phyloP scores from a whole-genome alignment of 1,139 yeast species.

The Diutina pseudorugosa region DNA sequence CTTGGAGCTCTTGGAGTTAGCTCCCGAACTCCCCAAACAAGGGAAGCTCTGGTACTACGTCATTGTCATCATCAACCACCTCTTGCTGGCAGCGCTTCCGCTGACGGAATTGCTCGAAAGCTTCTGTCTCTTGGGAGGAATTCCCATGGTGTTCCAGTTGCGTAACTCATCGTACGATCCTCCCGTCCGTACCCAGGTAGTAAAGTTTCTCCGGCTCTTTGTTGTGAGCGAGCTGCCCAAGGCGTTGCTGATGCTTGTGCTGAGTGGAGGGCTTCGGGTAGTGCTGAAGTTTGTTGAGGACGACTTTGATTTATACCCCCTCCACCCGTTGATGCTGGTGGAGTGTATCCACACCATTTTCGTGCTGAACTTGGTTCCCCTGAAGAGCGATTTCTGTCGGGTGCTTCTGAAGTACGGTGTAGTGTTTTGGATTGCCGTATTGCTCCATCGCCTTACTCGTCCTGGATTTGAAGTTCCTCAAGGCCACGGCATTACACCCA shows the following conservation, averaged over 20 bases:
- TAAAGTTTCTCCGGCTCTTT: constrained; percentile 28
- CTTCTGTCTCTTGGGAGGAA: constrained; percentile 46
- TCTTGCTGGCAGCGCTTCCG: constrained; percentile 20
- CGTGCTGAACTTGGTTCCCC: constrained; percentile 29
- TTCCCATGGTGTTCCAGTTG: constrained; percentile 37
- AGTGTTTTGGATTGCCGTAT: constrained; percentile 36
- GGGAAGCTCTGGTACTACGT: constrained; percentile 29
- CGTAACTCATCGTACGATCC: constrained; percentile 23
- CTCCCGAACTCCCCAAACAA: constrained; percentile 18
- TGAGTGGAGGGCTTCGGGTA: constrained; percentile 46
- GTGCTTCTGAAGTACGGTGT: constrained; percentile 37
- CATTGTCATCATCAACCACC: constrained; percentile 26
- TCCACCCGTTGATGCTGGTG: constrained; percentile 35
- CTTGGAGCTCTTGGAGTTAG: constrained; percentile 33
- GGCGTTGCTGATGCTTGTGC: constrained; percentile 37
- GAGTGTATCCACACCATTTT: constrained; percentile 34
- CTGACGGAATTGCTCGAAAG: constrained; percentile 23
- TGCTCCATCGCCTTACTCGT: constrained; percentile 21
- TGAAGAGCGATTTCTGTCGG: constrained; percentile 44
- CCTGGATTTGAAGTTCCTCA: constrained; percentile 1
- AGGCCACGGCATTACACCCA: constrained; percentile 11
- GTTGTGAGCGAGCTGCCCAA: constrained; percentile 17
- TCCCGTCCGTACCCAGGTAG: constrained; percentile 31
- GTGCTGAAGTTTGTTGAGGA: constrained; percentile 42
- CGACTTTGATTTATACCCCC: constrained; percentile 33